These are phyloP conservation scores for Lactarius tabidus DNA, from an alignment of 768 basidiomycete species.

Conservation along the genomic window DNA sequence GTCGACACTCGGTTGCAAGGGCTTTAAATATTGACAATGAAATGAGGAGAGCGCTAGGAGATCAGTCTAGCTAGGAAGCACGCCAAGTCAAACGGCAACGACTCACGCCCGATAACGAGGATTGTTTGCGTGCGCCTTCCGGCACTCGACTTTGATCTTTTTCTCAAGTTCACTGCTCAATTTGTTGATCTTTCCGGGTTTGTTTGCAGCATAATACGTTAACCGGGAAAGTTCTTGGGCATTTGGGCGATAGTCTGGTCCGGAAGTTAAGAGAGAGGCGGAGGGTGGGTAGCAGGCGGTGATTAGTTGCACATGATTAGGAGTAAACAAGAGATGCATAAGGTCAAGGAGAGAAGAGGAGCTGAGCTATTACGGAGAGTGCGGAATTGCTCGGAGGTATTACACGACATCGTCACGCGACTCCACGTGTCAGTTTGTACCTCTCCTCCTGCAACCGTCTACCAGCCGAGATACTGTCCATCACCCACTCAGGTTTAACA, in stretches of 20 bases:
- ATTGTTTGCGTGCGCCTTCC: conserved; percentile 72
- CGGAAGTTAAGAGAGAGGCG: conserved; percentile 67
- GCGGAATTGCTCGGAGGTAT: background rate
- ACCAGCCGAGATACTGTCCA: conserved; percentile 60
- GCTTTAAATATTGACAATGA: conserved; percentile 79
- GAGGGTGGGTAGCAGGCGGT: conserved; percentile 83
- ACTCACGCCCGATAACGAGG: conserved; percentile 75
- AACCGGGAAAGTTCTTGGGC: conserved; percentile 80
- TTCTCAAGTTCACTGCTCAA: conserved; percentile 75
- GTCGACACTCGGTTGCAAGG: conserved; percentile 81
- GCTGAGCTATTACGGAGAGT: conserved; percentile 9
- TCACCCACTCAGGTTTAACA: conserved; percentile 73
- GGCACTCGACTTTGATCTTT: conserved; percentile 56
- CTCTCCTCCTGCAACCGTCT: conserved; percentile 56
- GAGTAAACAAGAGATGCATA: conserved; percentile 74
- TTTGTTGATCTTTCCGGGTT: conserved; percentile 75
- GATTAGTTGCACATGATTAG: conserved; percentile 80
- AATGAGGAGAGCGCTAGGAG: conserved; percentile 65
- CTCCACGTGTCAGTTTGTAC: conserved; percentile 45
- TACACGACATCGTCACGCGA: conserved; percentile 25
- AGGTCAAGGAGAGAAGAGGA: conserved; percentile 11
- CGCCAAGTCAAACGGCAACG: conserved; percentile 1
- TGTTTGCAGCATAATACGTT: conserved; percentile 83
- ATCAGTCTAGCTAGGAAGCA: background rate
- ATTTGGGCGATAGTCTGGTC: conserved; percentile 75